A percentile compares a stretch with the other conserved stretches of the same genome.
phyloP scores from a whole-genome alignment of 2,329 filamentous ascomycete species.

The Colletotrichum cuscutae region DNA sequence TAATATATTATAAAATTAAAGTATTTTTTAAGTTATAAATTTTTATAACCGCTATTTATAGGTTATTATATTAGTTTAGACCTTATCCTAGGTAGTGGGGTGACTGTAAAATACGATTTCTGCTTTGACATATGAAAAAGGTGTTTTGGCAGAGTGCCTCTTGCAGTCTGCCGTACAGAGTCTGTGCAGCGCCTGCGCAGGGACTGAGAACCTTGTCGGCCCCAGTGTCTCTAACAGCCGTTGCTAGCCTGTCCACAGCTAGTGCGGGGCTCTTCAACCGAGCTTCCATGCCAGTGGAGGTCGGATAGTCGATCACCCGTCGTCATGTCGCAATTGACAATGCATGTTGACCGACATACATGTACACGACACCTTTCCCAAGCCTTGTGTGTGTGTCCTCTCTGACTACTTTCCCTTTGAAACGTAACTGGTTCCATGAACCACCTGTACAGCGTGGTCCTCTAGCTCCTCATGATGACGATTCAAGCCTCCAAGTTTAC shows the following conservation, averaged over 20 bases:
- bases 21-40: too few species aligned
- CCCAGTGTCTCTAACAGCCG: slow-evolving; percentile 17
- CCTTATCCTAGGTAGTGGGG: too few species aligned
- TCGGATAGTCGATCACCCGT: not conserved
- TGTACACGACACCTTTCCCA: slow-evolving; percentile 11
- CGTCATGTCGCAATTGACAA: not conserved
- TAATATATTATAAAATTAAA: too few species aligned
- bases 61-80: too few species aligned
- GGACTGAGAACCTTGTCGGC: slow-evolving; percentile 29
- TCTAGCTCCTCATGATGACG: slow-evolving; percentile 64
- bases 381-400: not conserved
- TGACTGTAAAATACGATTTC: too few species aligned
- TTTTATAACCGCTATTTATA: too few species aligned
- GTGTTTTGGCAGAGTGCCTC: too few species aligned
- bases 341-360: slow-evolving; percentile 13
- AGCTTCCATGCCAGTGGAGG: slow-evolving; percentile 29
- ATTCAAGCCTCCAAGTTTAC: slow-evolving; percentile 78
- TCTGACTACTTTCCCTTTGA: not conserved
- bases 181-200: slow-evolving; percentile 10
- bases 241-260: slow-evolving; percentile 29
- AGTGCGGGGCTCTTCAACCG: slow-evolving; percentile 32
- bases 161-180: too few species aligned
- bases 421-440: not conserved
- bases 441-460: not conserved
- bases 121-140: too few species aligned